Evolutionary conservation across 140 eudicot species (phyloP), one percentile per base, ranked within the genome.

Genomic region (Cichorium intybus): DNA sequence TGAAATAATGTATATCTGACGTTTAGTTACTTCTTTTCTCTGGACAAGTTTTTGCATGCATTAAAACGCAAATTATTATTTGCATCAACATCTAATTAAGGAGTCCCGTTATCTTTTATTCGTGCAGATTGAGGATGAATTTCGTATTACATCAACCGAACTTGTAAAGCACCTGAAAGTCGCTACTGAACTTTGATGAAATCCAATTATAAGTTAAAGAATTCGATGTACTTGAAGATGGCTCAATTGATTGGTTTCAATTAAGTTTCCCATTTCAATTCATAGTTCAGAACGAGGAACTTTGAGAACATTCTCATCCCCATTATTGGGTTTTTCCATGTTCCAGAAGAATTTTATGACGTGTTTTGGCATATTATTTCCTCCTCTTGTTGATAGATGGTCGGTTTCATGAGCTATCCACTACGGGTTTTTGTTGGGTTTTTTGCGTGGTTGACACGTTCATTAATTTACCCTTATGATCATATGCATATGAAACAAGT

Each of bases 111-210:
- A 3, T 2, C 22, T n/a, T n/a, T n/a, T n/a, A n/a, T n/a, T n/a
- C 15, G 56, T 55, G 62, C 71, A 76, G 81, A 76, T 72, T 46
- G 72, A 31, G 29, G 72, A 62, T 63, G 49, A 46, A 15, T 62
- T 69, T 21, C 24, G 48, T 55, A 45, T 76, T 62, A 62, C 76
- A 62, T 7, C 68, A 48, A 54, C 50, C 12, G 81, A 76, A 16
- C 37, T 76, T 55, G 52, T 60, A 45, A 26, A 62, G 53, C 33
- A 69, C 27, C 71, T 75, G 31, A 60, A 75, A 69, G 55, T 26
- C 10, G 71, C 62, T 17, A 39, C 69, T 75, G 55, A 74, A 33
- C 7, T 23, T 31, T 43, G 18, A 43, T 52, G n/a, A n/a, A n/a
- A 43, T 20, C 7, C 49, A 43, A 43, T 43, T 14, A 35, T 39